A percentile compares a stretch with the other conserved stretches of the same genome.
Evolutionary conservation across 179 eudicot genomes (phyloP).

Genomic region (Nepenthes alata): DNA sequence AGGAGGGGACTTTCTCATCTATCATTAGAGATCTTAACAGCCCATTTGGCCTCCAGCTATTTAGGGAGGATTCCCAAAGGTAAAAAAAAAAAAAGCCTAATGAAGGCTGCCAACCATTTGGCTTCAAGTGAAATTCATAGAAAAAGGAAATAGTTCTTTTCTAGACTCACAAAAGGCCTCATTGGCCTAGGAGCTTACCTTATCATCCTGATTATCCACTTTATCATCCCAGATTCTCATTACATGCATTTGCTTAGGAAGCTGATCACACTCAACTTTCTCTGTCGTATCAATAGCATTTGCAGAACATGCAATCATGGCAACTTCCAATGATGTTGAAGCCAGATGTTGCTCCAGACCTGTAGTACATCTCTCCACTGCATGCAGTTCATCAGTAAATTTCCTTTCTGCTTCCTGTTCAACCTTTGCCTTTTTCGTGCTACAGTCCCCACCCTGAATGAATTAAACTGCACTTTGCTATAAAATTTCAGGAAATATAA

Average conservation of each 20-base stretch:
- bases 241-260: conserved; percentile 53
- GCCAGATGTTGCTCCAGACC: conserved; percentile 22
- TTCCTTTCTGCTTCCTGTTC: conserved; percentile 35
- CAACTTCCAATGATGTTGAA: conserved; percentile 27
- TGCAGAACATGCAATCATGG: conserved; percentile 34
- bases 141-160: not conserved
- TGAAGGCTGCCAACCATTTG: not conserved
- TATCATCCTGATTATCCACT: conserved; percentile 31
- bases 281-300: conserved; percentile 17
- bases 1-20: too few relatives aligned
- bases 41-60: not conserved
- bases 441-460: conserved; percentile 52
- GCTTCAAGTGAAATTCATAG: not conserved
- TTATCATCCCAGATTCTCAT: conserved; percentile 59
- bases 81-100: not conserved
- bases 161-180: conserved; percentile 1
- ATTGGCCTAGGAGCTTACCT: conserved; percentile 18
- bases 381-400: conserved; percentile 16
- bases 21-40: too few relatives aligned
- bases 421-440: conserved; percentile 48
- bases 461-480: conserved; percentile 13
- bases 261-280: conserved; percentile 35
- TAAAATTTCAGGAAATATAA: conserved; percentile 7
- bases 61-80: not conserved
- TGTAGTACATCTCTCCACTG: conserved; percentile 21